A percentile compares a stretch with the other conserved stretches of the same genome.
These are phyloP conservation scores for Cladophialophora psammophila DNA, from an alignment of 2,329 filamentous ascomycete genomes.

Conservation along the genomic window DNA sequence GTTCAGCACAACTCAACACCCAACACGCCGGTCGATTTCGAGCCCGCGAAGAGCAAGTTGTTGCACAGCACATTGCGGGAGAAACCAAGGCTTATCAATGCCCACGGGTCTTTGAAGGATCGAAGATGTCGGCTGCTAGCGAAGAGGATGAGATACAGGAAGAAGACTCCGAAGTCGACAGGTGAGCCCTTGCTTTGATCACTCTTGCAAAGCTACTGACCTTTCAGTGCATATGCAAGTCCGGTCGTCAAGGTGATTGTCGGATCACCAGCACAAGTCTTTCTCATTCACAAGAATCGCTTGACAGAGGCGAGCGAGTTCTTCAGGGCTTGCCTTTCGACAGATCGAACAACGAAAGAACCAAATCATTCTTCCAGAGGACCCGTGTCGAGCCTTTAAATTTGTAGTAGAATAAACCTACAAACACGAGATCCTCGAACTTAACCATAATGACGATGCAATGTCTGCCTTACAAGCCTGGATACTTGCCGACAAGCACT, in stretches of 20 bases:
- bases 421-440: not conserved
- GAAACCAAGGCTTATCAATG: not conserved
- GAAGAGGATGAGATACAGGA: not conserved
- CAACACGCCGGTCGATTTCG: not conserved
- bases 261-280: not conserved
- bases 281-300: not conserved
- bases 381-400: not conserved
- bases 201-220: not conserved
- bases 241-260: not conserved
- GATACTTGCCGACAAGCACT: not conserved
- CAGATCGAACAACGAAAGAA: not conserved
- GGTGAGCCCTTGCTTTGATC: not conserved
- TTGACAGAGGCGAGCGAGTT: not conserved
- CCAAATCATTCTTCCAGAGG: not conserved
- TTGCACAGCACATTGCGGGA: not conserved
- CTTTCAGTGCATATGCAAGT: not conserved
- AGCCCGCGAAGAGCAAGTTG: not conserved
- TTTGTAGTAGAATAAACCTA: not conserved
- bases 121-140: not conserved
- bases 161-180: not conserved
- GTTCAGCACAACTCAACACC: not conserved
- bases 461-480: not conserved
- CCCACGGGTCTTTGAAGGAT: not conserved
- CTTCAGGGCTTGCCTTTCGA: not conserved
- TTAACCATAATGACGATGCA: not conserved